Percentiles rank a stretch among this genome's conserved stretches.
Conservation (phyloP, 1,139 yeast genomes). For the Debaryomycetaceae sp. region DNA sequence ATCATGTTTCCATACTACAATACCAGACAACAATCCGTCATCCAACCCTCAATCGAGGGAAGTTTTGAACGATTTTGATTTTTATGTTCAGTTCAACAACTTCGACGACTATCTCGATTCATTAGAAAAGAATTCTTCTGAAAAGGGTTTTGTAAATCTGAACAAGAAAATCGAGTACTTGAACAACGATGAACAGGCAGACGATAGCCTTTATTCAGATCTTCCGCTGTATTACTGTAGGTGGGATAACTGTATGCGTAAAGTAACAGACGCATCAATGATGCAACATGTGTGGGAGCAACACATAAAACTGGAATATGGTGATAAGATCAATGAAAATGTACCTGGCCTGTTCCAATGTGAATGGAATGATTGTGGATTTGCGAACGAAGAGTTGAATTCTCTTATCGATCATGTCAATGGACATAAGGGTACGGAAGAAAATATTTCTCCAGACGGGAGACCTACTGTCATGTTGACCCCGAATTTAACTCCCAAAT, state of each 20-base stretch:
- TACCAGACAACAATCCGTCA: conserved; percentile 20
- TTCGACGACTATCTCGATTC: conserved; percentile 19
- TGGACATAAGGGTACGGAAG: conserved; percentile 38
- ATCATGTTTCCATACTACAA: conserved; percentile 45
- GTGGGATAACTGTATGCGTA: conserved; percentile 54
- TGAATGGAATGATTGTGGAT: conserved; percentile 73
- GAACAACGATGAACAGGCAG: background rate
- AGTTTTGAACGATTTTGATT: conserved; percentile 38
- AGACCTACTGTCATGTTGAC: conserved; percentile 9
- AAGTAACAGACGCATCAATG: conserved; percentile 41
- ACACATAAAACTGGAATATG: conserved; percentile 45
- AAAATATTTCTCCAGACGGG: conserved; percentile 6
- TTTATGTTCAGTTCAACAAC: conserved; percentile 41
- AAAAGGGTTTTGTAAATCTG: background rate
- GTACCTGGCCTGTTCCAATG: conserved; percentile 39
- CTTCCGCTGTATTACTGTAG: conserved; percentile 32
- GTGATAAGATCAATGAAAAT: conserved; percentile 3
- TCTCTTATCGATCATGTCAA: conserved; percentile 60
- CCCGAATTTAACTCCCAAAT: conserved; percentile 13
- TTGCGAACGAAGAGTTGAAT: conserved; percentile 47
- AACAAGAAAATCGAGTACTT: background rate
- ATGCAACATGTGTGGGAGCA: conserved; percentile 55
- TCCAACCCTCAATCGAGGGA: background rate
- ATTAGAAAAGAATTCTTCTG: background rate
- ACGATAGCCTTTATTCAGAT: background rate